A percentile compares a stretch with the other conserved stretches of the same genome.
phyloP scores from a whole-genome alignment of 352 stramenopile genomes.

The Globisporangium recalcitrans region DNA sequence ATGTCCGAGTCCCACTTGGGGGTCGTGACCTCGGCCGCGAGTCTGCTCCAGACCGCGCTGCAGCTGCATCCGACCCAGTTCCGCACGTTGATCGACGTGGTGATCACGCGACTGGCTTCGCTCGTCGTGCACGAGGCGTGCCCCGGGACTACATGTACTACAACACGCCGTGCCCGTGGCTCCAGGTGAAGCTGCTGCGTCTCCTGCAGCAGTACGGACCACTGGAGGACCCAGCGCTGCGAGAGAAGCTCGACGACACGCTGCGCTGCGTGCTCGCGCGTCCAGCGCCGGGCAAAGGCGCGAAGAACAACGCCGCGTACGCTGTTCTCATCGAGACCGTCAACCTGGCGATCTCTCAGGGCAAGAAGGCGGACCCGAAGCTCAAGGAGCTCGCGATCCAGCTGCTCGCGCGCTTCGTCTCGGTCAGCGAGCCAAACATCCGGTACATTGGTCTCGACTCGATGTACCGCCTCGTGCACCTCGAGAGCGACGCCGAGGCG shows the following conservation, averaged over 20 bases:
- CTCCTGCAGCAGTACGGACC: conserved; percentile 92
- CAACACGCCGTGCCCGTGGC: conserved; percentile 93
- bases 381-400: conserved; percentile 90
- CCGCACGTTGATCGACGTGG: conserved; percentile 90
- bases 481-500: conserved; percentile 73
- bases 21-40: conserved; percentile 91
- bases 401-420: conserved; percentile 95
- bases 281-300: conserved; percentile 67
- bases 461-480: conserved; percentile 93
- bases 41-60: conserved; percentile 88
- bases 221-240: conserved; percentile 43
- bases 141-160: conserved; percentile 97
- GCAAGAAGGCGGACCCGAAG: conserved; percentile 79
- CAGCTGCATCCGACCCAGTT: conserved; percentile 88
- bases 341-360: conserved; percentile 95
- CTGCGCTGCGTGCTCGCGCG: conserved; percentile 91
- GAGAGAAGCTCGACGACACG: conserved; percentile 84
- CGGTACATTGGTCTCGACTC: conserved; percentile 96
- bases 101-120: conserved; percentile 88
- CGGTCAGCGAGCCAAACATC: conserved; percentile 96
- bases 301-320: conserved; percentile 97
- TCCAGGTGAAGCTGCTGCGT: conserved; percentile 92
- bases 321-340: conserved; percentile 96
- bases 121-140: conserved; percentile 94
- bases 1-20: conserved; percentile 92